A percentile compares a stretch with the other conserved stretches of the same genome.
These are phyloP conservation scores for Tolypocladium sp. DNA, from an alignment of 2,329 filamentous ascomycete species.

Conservation along the genomic window DNA sequence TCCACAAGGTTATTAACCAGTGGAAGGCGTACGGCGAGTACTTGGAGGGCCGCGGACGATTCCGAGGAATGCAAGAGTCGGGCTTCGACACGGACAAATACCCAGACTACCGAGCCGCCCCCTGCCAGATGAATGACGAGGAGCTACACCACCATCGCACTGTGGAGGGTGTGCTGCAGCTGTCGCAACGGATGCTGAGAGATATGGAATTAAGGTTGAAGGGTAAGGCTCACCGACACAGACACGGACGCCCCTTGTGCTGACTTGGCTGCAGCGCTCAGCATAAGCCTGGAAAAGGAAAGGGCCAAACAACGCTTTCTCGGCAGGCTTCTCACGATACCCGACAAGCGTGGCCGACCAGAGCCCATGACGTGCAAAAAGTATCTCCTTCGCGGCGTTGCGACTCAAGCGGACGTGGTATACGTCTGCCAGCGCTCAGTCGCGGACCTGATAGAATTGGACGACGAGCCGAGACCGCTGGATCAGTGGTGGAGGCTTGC, in stretches of 20 bases:
- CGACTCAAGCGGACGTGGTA: constrained; percentile 33
- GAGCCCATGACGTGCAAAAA: constrained; percentile 31
- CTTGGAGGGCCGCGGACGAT: constrained; percentile 24
- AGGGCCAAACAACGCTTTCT: constrained; percentile 26
- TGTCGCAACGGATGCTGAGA: constrained; percentile 22
- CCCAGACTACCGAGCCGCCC: constrained; percentile 28
- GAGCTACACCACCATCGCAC: constrained; percentile 18
- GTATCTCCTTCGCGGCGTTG: constrained; percentile 43
- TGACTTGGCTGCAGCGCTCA: constrained; percentile 18
- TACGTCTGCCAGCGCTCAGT: constrained; percentile 40
- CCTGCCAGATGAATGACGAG: constrained; percentile 23
- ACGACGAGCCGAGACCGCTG: constrained; percentile 15
- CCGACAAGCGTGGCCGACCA: constrained; percentile 24
- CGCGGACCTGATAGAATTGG: constrained; percentile 32
- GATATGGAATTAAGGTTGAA: constrained; percentile 22
- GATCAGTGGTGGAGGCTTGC: constrained; percentile 51
- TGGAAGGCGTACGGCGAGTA: constrained; percentile 24
- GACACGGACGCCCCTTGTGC: neutral
- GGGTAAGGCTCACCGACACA: constrained; percentile 19
- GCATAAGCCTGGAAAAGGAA: constrained; percentile 20
- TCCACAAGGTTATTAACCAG: constrained; percentile 19
- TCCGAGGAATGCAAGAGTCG: constrained; percentile 25
- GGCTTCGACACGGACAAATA: constrained; percentile 27
- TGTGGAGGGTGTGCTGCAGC: constrained; percentile 23
- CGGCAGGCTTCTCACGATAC: constrained; percentile 27